Percentiles rank a stretch among this genome's conserved stretches.
These are phyloP conservation scores for Westerdykella aurantiaca DNA, from an alignment of 2,329 filamentous ascomycete genomes.

Conservation along the genomic window DNA sequence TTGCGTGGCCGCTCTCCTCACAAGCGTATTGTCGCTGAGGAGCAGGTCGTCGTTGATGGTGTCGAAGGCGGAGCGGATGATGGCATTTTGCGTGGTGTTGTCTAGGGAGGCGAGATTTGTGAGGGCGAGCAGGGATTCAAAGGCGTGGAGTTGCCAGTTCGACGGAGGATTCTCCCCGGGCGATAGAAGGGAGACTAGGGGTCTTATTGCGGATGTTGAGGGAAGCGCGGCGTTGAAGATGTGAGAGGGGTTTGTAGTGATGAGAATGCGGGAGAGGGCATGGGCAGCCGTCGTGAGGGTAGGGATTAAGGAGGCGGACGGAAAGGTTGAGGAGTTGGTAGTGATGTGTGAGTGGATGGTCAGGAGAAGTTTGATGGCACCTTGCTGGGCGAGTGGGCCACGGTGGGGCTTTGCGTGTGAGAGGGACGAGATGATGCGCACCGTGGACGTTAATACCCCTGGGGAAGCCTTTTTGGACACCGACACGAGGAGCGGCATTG, in stretches of 20 bases:
- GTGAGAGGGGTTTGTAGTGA: conserved; percentile 76
- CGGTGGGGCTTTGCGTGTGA: conserved; percentile 68
- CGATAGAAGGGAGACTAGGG: conserved; percentile 68
- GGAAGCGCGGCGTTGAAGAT: conserved; percentile 75
- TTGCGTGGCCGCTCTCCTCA: conserved; percentile 80
- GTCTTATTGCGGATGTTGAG: conserved; percentile 72
- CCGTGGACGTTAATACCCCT: conserved; percentile 64
- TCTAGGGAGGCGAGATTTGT: conserved; percentile 85
- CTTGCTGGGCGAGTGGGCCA: conserved; percentile 82
- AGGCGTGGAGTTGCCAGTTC: conserved; percentile 73
- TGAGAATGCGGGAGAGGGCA: conserved; percentile 76
- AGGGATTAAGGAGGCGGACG: conserved; percentile 23
- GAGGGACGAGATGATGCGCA: conserved; percentile 71
- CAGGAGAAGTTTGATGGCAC: conserved; percentile 80
- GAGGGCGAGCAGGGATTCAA: conserved; percentile 84
- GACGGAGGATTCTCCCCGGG: conserved; percentile 52
- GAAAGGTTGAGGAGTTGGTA: conserved; percentile 40
- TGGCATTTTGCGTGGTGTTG: conserved; percentile 56
- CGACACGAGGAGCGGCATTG: conserved; percentile 70
- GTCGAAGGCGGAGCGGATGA: conserved; percentile 68
- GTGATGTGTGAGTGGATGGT: conserved; percentile 58
- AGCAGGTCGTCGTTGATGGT: conserved; percentile 73
- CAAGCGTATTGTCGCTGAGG: conserved; percentile 65
- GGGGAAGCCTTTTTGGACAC: conserved; percentile 68
- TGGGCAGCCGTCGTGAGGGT: conserved; percentile 60